Evolutionary conservation across 257 asterid genomes (phyloP).

Genomic region (Jasminum sambac): DNA sequence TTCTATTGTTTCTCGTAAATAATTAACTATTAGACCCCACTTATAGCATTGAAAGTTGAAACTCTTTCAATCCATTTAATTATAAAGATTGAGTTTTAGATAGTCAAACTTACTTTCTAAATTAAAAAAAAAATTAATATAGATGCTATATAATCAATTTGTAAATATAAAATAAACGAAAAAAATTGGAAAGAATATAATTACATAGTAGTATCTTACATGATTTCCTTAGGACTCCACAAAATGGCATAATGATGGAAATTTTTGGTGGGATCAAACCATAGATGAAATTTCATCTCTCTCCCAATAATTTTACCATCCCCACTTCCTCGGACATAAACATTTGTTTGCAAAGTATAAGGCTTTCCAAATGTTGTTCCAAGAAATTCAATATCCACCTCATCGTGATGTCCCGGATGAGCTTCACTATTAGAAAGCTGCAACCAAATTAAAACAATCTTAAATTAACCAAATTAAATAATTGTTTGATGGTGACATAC

Average conservation of each 20-base stretch:
- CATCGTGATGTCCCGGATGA: slow-evolving; percentile 92
- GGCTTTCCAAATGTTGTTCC: slow-evolving; percentile 97
- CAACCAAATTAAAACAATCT: neutral
- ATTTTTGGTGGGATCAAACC: slow-evolving; percentile 90
- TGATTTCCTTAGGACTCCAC: slow-evolving; percentile 72
- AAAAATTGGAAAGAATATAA: no score
- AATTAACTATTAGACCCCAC: no score
- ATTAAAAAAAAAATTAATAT: no score
- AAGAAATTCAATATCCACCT: slow-evolving; percentile 88
- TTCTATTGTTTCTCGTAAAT: no score
- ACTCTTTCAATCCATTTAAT: no score
- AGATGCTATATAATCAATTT: no score
- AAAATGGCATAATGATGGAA: slow-evolving; percentile 88
- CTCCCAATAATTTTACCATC: slow-evolving; percentile 86
- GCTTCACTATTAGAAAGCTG: slow-evolving; percentile 87
- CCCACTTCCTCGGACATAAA: slow-evolving; percentile 90
- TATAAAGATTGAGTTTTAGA: no score
- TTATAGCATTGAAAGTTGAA: no score
- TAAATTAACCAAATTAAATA: neutral
- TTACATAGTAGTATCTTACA: slow-evolving; percentile 52
- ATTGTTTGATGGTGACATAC: no score
- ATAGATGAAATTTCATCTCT: slow-evolving; percentile 87
- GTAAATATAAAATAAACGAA: no score
- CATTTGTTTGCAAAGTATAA: slow-evolving; percentile 86
- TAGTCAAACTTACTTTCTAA: no score